phyloP scores from a whole-genome alignment of 2,329 filamentous ascomycete species.

The Calonectria pseudoreteaudii region DNA sequence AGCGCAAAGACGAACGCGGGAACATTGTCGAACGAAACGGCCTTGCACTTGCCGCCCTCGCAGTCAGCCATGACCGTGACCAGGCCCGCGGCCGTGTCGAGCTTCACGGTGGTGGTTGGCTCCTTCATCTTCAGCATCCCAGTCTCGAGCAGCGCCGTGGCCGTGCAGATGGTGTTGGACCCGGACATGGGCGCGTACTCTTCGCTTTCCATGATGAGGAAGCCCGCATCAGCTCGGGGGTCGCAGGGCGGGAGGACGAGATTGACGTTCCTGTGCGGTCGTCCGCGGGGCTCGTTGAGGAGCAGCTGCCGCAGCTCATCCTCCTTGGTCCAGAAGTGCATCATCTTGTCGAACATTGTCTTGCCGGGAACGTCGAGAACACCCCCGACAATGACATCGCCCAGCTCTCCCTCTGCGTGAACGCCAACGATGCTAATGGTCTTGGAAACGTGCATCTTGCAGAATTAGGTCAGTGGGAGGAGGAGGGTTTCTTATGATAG shows the following conservation, averaged over 20 bases:
- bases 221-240: conserved; percentile 56
- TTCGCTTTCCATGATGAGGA: conserved; percentile 60
- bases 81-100: conserved; percentile 59
- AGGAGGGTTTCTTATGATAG: background rate
- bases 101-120: conserved; percentile 52
- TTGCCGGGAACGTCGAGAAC: conserved; percentile 56
- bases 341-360: conserved; percentile 62
- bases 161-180: conserved; percentile 57
- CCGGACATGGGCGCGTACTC: conserved; percentile 57
- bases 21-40: conserved; percentile 59
- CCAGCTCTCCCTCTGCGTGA: conserved; percentile 57
- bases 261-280: conserved; percentile 53
- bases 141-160: conserved; percentile 60
- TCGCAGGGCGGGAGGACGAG: conserved; percentile 57
- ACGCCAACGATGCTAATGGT: conserved; percentile 48
- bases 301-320: conserved; percentile 56
- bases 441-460: conserved; percentile 2
- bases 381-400: conserved; percentile 62
- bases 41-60: conserved; percentile 55
- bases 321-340: conserved; percentile 52
- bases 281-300: conserved; percentile 59
- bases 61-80: conserved; percentile 56
- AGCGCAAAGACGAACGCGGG: conserved; percentile 55
- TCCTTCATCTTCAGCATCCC: conserved; percentile 60
- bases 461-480: background rate